Evolutionary conservation across 163 green algal genomes (phyloP).

Genomic region (Volvox carteri): DNA sequence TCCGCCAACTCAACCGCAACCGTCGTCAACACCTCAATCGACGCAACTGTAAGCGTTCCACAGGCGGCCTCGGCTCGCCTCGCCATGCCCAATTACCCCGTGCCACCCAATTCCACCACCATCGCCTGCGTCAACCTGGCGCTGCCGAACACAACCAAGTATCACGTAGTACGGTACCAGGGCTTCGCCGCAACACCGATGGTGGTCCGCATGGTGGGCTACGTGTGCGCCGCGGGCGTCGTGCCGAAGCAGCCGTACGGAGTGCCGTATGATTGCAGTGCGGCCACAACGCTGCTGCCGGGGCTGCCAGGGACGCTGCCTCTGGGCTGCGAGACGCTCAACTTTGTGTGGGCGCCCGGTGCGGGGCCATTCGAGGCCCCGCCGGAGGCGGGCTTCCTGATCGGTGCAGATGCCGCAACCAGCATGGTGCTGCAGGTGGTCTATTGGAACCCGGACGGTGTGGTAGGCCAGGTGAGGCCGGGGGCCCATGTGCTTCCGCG

Average conservation of each 20-base stretch:
- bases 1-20: background rate
- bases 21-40: too few relatives aligned
- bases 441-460: slow-evolving; percentile 22
- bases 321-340: slow-evolving; percentile 45
- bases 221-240: slow-evolving; percentile 35
- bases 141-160: slow-evolving; percentile 18
- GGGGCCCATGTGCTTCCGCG: too few relatives aligned
- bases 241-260: background rate
- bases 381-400: slow-evolving; percentile 42
- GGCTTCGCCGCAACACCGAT: slow-evolving; percentile 41
- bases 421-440: slow-evolving; percentile 46
- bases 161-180: slow-evolving; percentile 28
- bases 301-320: background rate
- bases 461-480: slow-evolving; percentile 14
- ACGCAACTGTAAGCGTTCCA: background rate
- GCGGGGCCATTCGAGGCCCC: slow-evolving; percentile 16
- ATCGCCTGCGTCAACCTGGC: slow-evolving; percentile 33
- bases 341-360: slow-evolving; percentile 46
- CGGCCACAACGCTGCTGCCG: background rate
- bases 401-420: background rate
- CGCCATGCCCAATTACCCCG: slow-evolving; percentile 12
- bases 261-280: slow-evolving; percentile 30
- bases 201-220: slow-evolving; percentile 38
- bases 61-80: background rate
- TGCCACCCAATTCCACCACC: background rate